Conservation (phyloP, 345 rosid genomes). For the Syzygium aqueum region DNA sequence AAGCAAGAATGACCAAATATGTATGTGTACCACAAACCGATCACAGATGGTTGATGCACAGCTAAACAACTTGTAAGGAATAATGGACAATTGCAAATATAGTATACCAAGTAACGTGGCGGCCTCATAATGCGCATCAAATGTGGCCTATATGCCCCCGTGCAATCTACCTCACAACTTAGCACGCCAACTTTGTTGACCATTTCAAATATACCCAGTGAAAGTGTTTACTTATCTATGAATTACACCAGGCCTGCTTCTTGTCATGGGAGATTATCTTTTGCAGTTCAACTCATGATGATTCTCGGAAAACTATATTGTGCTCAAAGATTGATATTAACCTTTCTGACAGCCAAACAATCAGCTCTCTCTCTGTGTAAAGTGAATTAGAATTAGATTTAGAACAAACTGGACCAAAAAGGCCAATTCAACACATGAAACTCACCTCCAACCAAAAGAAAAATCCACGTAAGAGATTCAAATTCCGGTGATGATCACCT, state of each 20-base stretch:
- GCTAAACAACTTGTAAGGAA: neutral
- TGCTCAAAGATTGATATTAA: neutral
- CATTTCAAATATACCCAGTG: neutral
- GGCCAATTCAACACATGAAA: neutral
- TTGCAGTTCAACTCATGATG: neutral
- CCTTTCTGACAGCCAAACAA: neutral
- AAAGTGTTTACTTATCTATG: neutral
- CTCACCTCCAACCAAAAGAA: constrained; percentile 65
- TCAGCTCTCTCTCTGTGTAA: neutral
- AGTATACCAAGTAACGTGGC: neutral
- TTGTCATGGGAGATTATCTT: neutral
- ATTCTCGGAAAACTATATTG: neutral
- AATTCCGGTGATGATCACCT: constrained; percentile 14
- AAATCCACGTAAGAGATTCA: constrained; percentile 71
- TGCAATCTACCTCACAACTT: neutral
- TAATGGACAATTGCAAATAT: neutral
- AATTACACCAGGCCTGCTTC: neutral
- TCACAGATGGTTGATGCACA: neutral
- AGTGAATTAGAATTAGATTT: neutral
- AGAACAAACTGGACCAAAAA: neutral
- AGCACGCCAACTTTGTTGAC: neutral
- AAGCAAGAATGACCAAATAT: neutral
- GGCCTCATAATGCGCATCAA: neutral
- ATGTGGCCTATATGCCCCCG: neutral
- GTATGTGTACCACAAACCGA: neutral